These are phyloP conservation scores for Leptosphaerulina australis DNA, from an alignment of 2,329 filamentous ascomycete species.

Conservation along the genomic window DNA sequence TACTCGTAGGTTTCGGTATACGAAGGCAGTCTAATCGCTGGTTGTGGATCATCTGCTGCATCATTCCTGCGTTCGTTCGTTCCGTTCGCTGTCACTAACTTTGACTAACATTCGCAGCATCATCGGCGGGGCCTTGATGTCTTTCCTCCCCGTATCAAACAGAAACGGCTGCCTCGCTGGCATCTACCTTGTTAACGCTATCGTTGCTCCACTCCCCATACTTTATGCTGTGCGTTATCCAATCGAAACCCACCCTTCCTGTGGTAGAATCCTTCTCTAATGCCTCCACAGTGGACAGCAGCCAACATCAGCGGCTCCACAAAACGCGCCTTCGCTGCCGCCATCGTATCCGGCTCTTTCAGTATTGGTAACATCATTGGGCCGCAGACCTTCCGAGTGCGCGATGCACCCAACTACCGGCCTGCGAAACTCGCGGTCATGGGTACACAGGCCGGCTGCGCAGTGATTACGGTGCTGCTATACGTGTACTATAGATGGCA, in stretches of 20 bases:
- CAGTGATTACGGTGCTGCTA: conserved; percentile 20
- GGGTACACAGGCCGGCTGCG: conserved; percentile 37
- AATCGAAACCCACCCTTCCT: too few relatives aligned
- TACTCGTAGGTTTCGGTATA: conserved; percentile 21
- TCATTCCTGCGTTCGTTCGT: conserved; percentile 12
- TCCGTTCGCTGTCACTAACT: too few relatives aligned
- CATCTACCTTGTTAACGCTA: conserved; percentile 29
- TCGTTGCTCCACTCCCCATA: conserved; percentile 25
- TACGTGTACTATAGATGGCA: conserved; percentile 24
- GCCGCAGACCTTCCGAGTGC: conserved; percentile 31
- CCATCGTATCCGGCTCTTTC: conserved; percentile 44
- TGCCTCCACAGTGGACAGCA: too few relatives aligned
- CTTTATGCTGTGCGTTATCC: too few relatives aligned
- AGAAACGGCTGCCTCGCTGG: conserved; percentile 25
- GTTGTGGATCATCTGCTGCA: conserved; percentile 12
- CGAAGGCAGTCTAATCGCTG: conserved; percentile 20
- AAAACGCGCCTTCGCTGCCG: conserved; percentile 44
- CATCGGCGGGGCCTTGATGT: conserved; percentile 22
- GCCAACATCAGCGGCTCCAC: conserved; percentile 40
- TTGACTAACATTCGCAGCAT: too few relatives aligned
- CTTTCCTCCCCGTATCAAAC: conserved; percentile 24
- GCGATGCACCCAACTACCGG: conserved; percentile 29
- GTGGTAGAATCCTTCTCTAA: too few relatives aligned
- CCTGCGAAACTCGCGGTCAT: conserved; percentile 54
- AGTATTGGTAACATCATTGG: conserved; percentile 45